Percentiles rank a stretch among this genome's conserved stretches.
phyloP scores from a whole-genome alignment of 176 grass and related monocot species.

The Pontederia crassipes region DNA sequence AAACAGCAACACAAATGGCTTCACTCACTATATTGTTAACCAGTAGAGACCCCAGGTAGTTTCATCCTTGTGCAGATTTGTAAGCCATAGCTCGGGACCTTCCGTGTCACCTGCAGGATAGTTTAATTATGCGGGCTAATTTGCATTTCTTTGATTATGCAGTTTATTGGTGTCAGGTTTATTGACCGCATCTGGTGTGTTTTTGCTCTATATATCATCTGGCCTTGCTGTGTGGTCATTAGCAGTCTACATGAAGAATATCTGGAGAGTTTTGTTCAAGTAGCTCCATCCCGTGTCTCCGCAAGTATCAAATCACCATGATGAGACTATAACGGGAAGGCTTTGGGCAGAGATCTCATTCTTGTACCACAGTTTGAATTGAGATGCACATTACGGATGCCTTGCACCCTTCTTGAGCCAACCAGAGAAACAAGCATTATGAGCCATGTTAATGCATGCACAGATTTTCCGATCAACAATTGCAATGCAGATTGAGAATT shows the following conservation, averaged over 20 bases:
- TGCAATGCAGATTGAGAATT: too few relatives aligned
- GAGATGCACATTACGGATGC: neutral
- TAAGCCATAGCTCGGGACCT: neutral
- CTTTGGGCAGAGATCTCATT: too few relatives aligned
- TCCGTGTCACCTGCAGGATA: neutral
- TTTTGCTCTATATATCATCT: constrained; percentile 75
- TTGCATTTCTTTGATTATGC: constrained; percentile 19
- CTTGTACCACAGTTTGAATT: neutral
- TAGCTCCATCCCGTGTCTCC: constrained; percentile 9
- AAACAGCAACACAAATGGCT: constrained; percentile 86
- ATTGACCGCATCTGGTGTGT: constrained; percentile 45
- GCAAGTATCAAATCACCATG: too few relatives aligned
- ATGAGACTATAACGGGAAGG: too few relatives aligned
- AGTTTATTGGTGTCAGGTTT: constrained; percentile 38
- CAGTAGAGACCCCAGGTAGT: constrained; percentile 70
- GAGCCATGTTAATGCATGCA: too few relatives aligned
- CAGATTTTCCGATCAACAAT: too few relatives aligned
- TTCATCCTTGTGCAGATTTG: neutral
- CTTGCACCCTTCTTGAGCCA: too few relatives aligned
- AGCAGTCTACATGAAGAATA: constrained; percentile 89
- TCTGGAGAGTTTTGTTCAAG: constrained; percentile 82
- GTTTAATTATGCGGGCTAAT: neutral
- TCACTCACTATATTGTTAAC: constrained; percentile 76
- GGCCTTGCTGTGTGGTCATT: constrained; percentile 91
- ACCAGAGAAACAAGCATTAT: too few relatives aligned